Percentiles rank a stretch among this genome's conserved stretches.
Conservation (phyloP, 352 stramenopile species). For the Globisporangium spiculum region DNA sequence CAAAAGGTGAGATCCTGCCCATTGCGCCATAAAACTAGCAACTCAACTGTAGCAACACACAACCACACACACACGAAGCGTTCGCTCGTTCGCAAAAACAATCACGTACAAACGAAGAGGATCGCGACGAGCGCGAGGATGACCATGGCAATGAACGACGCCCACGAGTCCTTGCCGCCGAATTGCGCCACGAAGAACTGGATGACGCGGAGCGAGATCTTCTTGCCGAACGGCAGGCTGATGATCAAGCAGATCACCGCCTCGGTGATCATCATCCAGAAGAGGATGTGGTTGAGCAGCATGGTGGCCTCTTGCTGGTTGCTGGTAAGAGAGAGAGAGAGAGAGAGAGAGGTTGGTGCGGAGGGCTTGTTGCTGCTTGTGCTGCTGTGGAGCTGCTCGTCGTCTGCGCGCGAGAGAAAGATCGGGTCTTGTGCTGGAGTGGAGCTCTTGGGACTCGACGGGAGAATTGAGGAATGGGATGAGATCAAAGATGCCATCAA, state of each 20-base stretch:
- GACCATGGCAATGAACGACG: constrained; percentile 41
- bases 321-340: background rate
- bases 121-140: constrained; percentile 59
- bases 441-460: background rate
- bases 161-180: constrained; percentile 42
- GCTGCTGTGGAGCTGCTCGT: background rate
- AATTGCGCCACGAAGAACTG: constrained; percentile 51
- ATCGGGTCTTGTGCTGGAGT: constrained; percentile 3
- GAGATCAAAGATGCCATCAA: background rate
- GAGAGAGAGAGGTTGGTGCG: too few species aligned
- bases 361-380: background rate
- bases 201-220: constrained; percentile 47
- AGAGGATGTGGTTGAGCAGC: constrained; percentile 48
- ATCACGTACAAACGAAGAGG: constrained; percentile 70
- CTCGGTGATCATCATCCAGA: constrained; percentile 55
- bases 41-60: background rate
- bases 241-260: constrained; percentile 47
- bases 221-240: constrained; percentile 59
- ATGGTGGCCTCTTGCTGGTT: constrained; percentile 11
- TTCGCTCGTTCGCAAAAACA: background rate
- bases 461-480: background rate
- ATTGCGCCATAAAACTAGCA: background rate
- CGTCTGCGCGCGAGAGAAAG: constrained; percentile 1
- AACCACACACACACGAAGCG: background rate
- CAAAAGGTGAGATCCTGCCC: background rate